phyloP scores from a whole-genome alignment of 768 basidiomycete genomes.

The Kwoniella dendrophila region DNA sequence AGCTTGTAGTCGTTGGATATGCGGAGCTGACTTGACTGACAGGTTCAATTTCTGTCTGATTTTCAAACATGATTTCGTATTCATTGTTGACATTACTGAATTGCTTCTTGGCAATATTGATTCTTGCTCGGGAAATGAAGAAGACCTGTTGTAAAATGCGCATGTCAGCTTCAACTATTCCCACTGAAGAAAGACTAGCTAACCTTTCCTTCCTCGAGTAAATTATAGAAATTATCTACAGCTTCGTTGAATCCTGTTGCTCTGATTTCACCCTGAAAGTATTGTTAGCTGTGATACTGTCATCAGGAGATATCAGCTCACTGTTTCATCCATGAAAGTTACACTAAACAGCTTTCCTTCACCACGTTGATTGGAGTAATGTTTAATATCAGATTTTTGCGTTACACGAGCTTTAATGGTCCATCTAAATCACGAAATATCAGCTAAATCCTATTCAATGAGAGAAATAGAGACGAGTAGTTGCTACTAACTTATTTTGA shows the following conservation, averaged over 20 bases:
- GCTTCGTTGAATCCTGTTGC: constrained; percentile 87
- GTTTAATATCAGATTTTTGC: constrained; percentile 81
- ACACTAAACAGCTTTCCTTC: constrained; percentile 95
- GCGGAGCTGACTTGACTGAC: constrained; percentile 52
- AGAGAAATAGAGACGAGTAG: neutral
- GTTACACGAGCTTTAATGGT: constrained; percentile 93
- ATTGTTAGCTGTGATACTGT: constrained; percentile 1
- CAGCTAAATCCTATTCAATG: too few species aligned
- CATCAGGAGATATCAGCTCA: constrained; percentile 51
- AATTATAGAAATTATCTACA: constrained; percentile 80
- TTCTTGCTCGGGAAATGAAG: constrained; percentile 82
- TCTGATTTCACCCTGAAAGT: constrained; percentile 67
- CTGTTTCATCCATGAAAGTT: constrained; percentile 91
- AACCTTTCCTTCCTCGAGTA: constrained; percentile 78
- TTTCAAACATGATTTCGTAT: constrained; percentile 87
- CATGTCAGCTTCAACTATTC: neutral
- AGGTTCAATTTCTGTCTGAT: constrained; percentile 80
- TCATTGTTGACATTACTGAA: constrained; percentile 87
- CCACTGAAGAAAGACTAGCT: constrained; percentile 1
- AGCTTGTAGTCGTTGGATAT: neutral
- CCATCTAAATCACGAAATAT: constrained; percentile 63
- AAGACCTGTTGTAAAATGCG: constrained; percentile 72
- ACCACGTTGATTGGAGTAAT: constrained; percentile 85
- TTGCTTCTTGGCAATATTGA: constrained; percentile 96
- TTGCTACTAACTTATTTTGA: constrained; percentile 73